Conservation (phyloP, 164 flowering plant genomes). For the Kingdonia uniflora region DNA sequence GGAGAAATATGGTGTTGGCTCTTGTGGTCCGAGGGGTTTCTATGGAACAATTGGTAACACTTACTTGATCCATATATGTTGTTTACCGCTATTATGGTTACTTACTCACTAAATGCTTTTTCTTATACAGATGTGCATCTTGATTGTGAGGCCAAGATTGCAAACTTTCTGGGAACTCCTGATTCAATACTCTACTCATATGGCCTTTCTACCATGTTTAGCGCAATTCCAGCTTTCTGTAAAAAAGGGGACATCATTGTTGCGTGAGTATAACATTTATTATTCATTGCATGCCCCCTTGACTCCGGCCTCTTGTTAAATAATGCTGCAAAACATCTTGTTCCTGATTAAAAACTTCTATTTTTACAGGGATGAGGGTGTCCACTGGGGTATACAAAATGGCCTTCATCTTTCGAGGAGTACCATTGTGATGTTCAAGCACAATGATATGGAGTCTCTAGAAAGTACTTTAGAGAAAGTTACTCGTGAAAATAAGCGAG, state of each 20-base stretch:
- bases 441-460: constrained; percentile 89
- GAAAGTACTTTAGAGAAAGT: constrained; percentile 56
- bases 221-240: constrained; percentile 92
- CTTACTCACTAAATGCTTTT: no score
- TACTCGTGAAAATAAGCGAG: constrained; percentile 52
- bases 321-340: no score
- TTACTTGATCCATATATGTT: no score
- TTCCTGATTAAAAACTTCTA: no score
- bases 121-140: constrained; percentile 77
- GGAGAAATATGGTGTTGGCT: constrained; percentile 97
- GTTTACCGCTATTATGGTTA: background rate
- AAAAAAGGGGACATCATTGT: constrained; percentile 92
- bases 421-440: constrained; percentile 82
- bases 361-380: constrained; percentile 80
- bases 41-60: constrained; percentile 99
- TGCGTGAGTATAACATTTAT: constrained; percentile 54
- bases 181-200: constrained; percentile 94
- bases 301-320: no score
- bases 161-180: constrained; percentile 88
- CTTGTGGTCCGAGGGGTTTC: constrained; percentile 99
- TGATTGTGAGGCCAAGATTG: constrained; percentile 92
- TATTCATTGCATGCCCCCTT: no score
- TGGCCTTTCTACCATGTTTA: constrained; percentile 96
- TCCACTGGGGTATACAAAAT: constrained; percentile 98
- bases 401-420: constrained; percentile 97